These are phyloP conservation scores for Podaxis sp. DNA, from an alignment of 768 basidiomycete species.

Conservation along the genomic window DNA sequence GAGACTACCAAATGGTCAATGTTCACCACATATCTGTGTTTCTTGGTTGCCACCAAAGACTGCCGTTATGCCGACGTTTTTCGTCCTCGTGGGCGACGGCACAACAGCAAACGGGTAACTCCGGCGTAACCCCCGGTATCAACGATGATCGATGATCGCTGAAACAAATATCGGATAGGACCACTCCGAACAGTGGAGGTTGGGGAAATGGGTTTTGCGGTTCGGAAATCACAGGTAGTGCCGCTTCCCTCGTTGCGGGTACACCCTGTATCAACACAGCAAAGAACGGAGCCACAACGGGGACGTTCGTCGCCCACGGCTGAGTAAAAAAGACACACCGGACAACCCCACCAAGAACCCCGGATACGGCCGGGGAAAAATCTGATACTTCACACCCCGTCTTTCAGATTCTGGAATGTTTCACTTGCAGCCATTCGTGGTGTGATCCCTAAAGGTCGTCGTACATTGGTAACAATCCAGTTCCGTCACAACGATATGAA, in stretches of 20 bases:
- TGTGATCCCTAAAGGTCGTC: conserved; percentile 30
- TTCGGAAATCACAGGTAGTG: conserved; percentile 24
- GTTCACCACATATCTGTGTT: not conserved
- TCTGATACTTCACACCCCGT: not conserved
- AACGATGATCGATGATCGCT: not conserved
- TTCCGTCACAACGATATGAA: conserved; percentile 40
- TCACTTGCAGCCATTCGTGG: conserved; percentile 29
- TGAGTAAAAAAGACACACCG: conserved; percentile 1
- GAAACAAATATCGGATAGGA: conserved; percentile 15
- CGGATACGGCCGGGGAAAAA: not conserved
- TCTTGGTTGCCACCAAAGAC: not conserved
- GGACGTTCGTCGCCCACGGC: conserved; percentile 33
- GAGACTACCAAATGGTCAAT: not conserved
- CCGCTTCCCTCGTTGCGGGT: conserved; percentile 26
- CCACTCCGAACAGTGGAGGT: conserved; percentile 32
- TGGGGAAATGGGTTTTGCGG: conserved; percentile 41
- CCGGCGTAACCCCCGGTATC: too few relatives aligned
- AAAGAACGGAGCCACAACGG: conserved; percentile 37
- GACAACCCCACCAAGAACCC: not conserved
- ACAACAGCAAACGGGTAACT: conserved; percentile 35
- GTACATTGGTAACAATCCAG: conserved; percentile 35
- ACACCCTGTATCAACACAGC: conserved; percentile 38
- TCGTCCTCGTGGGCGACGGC: conserved; percentile 36
- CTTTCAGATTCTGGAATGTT: conserved; percentile 25
- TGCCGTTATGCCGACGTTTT: conserved; percentile 23